Evolutionary conservation across 352 stramenopile species (phyloP).

Genomic region (Phytophthora multivora): DNA sequence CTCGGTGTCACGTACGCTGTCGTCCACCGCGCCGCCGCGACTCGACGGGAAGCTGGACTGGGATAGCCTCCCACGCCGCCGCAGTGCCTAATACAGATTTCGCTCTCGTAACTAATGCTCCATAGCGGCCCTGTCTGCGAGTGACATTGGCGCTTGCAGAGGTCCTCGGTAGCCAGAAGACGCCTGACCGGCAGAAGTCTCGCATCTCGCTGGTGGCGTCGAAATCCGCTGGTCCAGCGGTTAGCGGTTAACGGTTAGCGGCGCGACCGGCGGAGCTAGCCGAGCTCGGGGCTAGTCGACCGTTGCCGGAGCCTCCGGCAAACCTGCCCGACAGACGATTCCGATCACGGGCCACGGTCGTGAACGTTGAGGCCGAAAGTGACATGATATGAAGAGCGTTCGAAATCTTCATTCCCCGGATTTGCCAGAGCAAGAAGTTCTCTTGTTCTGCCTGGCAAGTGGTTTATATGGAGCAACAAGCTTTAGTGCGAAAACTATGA

Average conservation of each 20-base stretch:
- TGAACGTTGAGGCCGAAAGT: slow-evolving; percentile 12
- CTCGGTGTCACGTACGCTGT: slow-evolving; percentile 16
- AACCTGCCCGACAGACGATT: too few species aligned
- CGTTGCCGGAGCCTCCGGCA: neutral
- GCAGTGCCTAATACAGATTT: slow-evolving; percentile 1
- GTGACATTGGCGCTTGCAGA: slow-evolving; percentile 4
- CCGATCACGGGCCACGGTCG: too few species aligned
- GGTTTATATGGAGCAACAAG: slow-evolving; percentile 17
- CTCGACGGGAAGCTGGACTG: slow-evolving; percentile 19
- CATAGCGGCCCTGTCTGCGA: slow-evolving; percentile 2
- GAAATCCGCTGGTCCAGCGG: slow-evolving; percentile 5
- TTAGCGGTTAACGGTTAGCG: neutral
- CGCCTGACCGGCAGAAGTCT: neutral
- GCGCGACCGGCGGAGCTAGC: neutral
- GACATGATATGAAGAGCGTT: slow-evolving; percentile 23
- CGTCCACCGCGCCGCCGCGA: slow-evolving; percentile 11
- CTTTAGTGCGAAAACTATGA: neutral
- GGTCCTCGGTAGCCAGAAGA: slow-evolving; percentile 8
- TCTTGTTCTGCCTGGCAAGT: slow-evolving; percentile 11
- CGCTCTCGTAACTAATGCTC: slow-evolving; percentile 18
- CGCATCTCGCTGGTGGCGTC: neutral
- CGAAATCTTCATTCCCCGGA: slow-evolving; percentile 13
- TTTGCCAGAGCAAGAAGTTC: slow-evolving; percentile 3
- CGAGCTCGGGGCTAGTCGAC: neutral
- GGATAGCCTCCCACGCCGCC: slow-evolving; percentile 8